phyloP scores from a whole-genome alignment of 2,329 filamentous ascomycete genomes.

The Trichoderma sp. region DNA sequence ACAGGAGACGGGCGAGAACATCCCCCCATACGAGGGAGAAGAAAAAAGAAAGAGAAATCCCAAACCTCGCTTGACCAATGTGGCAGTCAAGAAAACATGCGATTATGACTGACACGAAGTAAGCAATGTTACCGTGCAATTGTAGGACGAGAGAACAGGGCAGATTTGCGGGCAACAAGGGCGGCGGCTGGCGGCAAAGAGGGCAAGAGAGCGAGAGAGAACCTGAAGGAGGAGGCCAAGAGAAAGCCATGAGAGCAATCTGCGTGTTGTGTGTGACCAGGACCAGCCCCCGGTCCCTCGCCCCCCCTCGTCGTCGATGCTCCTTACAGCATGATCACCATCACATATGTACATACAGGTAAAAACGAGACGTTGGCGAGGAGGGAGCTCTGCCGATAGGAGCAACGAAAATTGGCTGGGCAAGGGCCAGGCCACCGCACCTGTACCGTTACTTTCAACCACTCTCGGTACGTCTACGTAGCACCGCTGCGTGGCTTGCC shows the following conservation, averaged over 20 bases:
- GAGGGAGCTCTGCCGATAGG: constrained; percentile 22
- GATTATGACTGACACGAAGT: neutral
- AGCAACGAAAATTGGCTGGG: constrained; percentile 6
- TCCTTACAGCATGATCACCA: constrained; percentile 22
- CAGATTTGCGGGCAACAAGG: neutral
- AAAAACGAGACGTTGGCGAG: constrained; percentile 9
- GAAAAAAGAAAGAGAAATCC: neutral
- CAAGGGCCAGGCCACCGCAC: neutral
- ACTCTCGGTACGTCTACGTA: neutral
- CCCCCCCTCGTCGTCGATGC: neutral
- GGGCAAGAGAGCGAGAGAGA: neutral
- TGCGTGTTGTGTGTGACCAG: constrained; percentile 1
- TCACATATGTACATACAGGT: constrained; percentile 14
- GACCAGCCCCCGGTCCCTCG: neutral
- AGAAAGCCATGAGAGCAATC: neutral
- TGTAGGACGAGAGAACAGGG: neutral
- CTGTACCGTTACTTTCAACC: neutral
- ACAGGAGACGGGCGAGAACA: neutral
- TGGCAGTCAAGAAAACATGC: constrained; percentile 1
- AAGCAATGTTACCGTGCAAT: neutral
- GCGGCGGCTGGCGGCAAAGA: neutral
- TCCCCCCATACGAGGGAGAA: neutral
- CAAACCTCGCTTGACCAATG: neutral
- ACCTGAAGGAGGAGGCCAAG: neutral
- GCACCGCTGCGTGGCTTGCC: neutral